These are phyloP conservation scores for Cladosporium sphaerospermum DNA, from an alignment of 2,329 filamentous ascomycete genomes.

Conservation along the genomic window DNA sequence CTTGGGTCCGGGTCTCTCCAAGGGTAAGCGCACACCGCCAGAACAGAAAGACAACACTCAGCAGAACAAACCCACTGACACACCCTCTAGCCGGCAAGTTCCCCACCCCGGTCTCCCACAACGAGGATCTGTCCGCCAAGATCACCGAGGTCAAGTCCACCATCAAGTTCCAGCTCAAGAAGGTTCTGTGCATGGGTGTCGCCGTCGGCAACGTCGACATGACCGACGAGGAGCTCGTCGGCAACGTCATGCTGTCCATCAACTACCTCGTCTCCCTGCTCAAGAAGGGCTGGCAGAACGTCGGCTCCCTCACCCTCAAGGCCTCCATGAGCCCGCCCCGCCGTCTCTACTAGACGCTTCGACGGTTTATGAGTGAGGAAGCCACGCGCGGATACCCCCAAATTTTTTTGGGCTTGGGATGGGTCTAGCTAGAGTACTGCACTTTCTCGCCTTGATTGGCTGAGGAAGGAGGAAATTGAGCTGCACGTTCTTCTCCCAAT, in stretches of 20 bases:
- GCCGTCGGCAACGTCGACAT: constrained; percentile 98
- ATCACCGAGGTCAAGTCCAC: constrained; percentile 99
- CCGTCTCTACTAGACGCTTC: constrained; percentile 76
- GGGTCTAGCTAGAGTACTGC: constrained; percentile 23
- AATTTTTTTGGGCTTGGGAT: constrained; percentile 12
- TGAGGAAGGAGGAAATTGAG: constrained; percentile 16
- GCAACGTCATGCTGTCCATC: constrained; percentile 99
- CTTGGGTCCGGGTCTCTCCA: constrained; percentile 95
- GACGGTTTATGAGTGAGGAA: constrained; percentile 11
- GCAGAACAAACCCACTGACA: constrained; percentile 20
- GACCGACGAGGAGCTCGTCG: constrained; percentile 90
- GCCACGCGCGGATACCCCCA: constrained; percentile 5
- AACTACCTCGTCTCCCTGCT: constrained; percentile 99
- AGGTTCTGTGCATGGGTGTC: constrained; percentile 99
- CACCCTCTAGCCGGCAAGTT: constrained; percentile 82
- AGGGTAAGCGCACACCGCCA: constrained; percentile 54
- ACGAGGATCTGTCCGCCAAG: constrained; percentile 88
- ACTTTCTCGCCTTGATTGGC: constrained; percentile 27
- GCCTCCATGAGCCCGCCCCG: constrained; percentile 98
- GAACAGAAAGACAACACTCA: neutral
- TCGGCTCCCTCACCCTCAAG: constrained; percentile 99
- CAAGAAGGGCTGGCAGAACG: constrained; percentile 99
- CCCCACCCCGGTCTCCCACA: constrained; percentile 95
- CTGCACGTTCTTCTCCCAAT: constrained; percentile 7
- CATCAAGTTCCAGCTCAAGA: constrained; percentile 99